Base-by-base conservation (phyloP, 306 rosid genomes). In the Cucumis hystrix region DNA sequence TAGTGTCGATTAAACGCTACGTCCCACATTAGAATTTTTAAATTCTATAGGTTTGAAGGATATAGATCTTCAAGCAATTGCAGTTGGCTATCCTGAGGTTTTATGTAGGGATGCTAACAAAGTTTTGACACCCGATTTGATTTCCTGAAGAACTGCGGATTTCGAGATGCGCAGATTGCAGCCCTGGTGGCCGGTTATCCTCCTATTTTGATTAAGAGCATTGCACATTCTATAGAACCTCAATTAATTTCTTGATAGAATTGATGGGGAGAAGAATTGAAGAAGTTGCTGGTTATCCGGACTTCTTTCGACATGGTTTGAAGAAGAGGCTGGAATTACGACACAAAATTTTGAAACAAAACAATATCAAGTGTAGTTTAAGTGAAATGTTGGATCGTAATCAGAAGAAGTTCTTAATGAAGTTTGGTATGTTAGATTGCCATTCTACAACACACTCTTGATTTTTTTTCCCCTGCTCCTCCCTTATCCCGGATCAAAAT, bases 381-480 rank as follows among this genome's bases (percentile, higher is more conserved):
- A 87, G 90, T 84, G 98, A 94, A 78, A 87, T 94, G 96, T 83
- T 90, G 86, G 93, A 87, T 54, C 89, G 93, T 76, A 94, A 85
- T 80, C 82, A 87, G 77, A 91, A 87, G 87, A 94, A 89, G 87
- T 89, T 94, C 80, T 75, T 43, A 73, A 60, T 80, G 84, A 91
- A 86, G 83, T 88, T 90, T 78, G 88, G 94, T 79, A 86, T 88
- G 85, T 81, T 81, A 80, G 66, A 25, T 60, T 60, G 18, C 4
- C 66, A 60, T 60, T 60, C 66, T 60, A 60, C 16, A 1, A 28
- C 39, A 59, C 10, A 33, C 30, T 60, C 66, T 13, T 25, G 66
- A 60, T 60, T 60, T 18, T 60, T 18, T 60, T 15, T 9, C 66
- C 66, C 10, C 17, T 11, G 3, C 39, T 13, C 66, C 37, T 60